Percentiles rank a stretch among this genome's conserved stretches.
These are phyloP conservation scores for Aspergillus ochraceoroseus DNA, from an alignment of 2,329 filamentous ascomycete genomes.

Conservation along the genomic window DNA sequence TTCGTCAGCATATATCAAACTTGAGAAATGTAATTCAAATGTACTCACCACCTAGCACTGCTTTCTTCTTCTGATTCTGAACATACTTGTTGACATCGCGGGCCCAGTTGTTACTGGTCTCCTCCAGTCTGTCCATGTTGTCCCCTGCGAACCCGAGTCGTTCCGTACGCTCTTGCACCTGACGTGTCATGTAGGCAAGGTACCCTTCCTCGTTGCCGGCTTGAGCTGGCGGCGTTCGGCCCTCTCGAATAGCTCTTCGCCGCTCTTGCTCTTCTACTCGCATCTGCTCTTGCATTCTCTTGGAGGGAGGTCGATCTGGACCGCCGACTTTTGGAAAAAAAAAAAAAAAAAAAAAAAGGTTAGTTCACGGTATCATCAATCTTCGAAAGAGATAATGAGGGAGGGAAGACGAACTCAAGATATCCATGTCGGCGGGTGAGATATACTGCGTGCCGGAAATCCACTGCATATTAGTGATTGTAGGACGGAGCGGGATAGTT, in stretches of 20 bases:
- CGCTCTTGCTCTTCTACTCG: slow-evolving; percentile 65
- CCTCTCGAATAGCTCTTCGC: slow-evolving; percentile 37
- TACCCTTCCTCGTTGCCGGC: slow-evolving; percentile 58
- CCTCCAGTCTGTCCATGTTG: slow-evolving; percentile 73
- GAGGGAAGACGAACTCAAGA: slow-evolving; percentile 55
- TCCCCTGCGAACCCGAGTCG: slow-evolving; percentile 78
- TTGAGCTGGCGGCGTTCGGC: slow-evolving; percentile 28
- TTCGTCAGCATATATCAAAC: slow-evolving; percentile 7
- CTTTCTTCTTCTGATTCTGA: slow-evolving; percentile 76
- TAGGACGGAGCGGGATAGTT: slow-evolving; percentile 71
- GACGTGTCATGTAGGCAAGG: slow-evolving; percentile 74
- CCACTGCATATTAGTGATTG: slow-evolving; percentile 95
- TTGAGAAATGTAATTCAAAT: background rate
- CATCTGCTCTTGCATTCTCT: slow-evolving; percentile 77
- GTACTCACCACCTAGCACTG: slow-evolving; percentile 62
- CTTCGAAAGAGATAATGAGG: background rate
- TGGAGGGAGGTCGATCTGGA: slow-evolving; percentile 78
- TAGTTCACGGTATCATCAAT: background rate
- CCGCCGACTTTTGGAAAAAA: slow-evolving; percentile 62
- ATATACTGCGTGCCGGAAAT: slow-evolving; percentile 91
- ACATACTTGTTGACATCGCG: slow-evolving; percentile 86
- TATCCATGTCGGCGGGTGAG: slow-evolving; percentile 77
- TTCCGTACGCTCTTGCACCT: slow-evolving; percentile 86
- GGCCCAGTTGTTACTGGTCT: slow-evolving; percentile 76
- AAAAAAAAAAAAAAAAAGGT: too few species aligned